phyloP scores from a whole-genome alignment of 371 early-diverging fungal species.

The Zopfochytrium polystomum region DNA sequence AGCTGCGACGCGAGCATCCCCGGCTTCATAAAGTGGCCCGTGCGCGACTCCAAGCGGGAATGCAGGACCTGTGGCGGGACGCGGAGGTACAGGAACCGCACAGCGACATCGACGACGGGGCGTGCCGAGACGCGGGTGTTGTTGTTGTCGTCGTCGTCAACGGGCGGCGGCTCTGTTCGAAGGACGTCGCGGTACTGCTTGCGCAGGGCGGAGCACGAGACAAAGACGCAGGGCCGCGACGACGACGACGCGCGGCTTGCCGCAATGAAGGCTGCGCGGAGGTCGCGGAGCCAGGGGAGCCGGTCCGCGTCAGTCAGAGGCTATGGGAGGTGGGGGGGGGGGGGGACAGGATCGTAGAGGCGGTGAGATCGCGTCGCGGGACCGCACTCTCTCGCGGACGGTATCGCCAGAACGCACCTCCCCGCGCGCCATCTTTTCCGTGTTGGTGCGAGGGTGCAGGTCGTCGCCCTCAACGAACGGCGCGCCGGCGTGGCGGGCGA shows the following conservation, averaged over 20 bases:
- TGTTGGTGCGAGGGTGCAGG: not conserved
- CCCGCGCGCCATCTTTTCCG: not conserved
- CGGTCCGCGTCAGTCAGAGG: no score
- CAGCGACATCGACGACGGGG: not conserved
- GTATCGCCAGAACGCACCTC: no score
- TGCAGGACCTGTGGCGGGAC: not conserved
- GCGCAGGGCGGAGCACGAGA: not conserved
- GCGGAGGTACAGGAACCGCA: not conserved
- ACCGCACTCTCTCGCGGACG: no score
- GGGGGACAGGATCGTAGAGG: no score
- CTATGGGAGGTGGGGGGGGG: no score
- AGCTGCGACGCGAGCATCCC: not conserved
- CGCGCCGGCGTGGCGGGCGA: no score
- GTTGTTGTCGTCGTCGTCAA: no score
- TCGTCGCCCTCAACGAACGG: not conserved
- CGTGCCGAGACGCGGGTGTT: no score
- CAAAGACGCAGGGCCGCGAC: not conserved
- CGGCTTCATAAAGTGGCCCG: slow-evolving; percentile 2
- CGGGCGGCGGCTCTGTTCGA: no score
- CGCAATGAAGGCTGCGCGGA: not conserved
- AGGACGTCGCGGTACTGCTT: not conserved
- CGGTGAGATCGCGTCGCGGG: no score
- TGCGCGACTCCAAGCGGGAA: not conserved
- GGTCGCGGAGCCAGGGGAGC: not conserved
- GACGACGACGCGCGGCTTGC: not conserved